Evolutionary conservation across 192 early-diverging fungal genomes (phyloP).

Genomic region (Backusella westeae): DNA sequence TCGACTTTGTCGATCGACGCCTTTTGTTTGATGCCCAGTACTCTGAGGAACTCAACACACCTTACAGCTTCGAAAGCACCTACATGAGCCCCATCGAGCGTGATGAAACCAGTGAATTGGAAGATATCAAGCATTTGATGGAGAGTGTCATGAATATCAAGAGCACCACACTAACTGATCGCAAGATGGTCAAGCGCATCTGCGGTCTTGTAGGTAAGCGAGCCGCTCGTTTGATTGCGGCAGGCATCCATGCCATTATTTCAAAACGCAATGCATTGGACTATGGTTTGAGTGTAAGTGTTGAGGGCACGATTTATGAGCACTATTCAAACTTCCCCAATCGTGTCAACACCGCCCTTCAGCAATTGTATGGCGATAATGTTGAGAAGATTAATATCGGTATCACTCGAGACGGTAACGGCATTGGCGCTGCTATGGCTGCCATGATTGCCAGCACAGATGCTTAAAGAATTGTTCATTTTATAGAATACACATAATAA

Average conservation of each 20-base stretch:
- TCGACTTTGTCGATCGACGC: conserved; percentile 79
- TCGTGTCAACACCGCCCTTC: conserved; percentile 12
- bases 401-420: conserved; percentile 61
- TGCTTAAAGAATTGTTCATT: background rate
- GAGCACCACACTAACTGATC: conserved; percentile 70
- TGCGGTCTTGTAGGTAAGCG: conserved; percentile 82
- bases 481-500: background rate
- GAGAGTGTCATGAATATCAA: conserved; percentile 71
- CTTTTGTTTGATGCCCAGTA: conserved; percentile 72
- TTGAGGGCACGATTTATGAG: conserved; percentile 64
- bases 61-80: conserved; percentile 72
- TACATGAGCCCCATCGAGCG: conserved; percentile 70
- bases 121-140: conserved; percentile 65
- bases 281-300: conserved; percentile 35
- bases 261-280: conserved; percentile 40
- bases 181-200: conserved; percentile 76
- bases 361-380: conserved; percentile 28
- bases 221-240: conserved; percentile 79
- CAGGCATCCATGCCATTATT: conserved; percentile 64
- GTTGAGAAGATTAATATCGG: conserved; percentile 35
- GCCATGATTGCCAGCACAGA: conserved; percentile 44
- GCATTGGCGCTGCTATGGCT: conserved; percentile 69
- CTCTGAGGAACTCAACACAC: conserved; percentile 62
- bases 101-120: conserved; percentile 66
- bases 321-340: conserved; percentile 53